A percentile compares a stretch with the other conserved stretches of the same genome.
These are phyloP conservation scores for Adansonia rubrostipa DNA, from an alignment of 441 rosid genomes.

Conservation along the genomic window DNA sequence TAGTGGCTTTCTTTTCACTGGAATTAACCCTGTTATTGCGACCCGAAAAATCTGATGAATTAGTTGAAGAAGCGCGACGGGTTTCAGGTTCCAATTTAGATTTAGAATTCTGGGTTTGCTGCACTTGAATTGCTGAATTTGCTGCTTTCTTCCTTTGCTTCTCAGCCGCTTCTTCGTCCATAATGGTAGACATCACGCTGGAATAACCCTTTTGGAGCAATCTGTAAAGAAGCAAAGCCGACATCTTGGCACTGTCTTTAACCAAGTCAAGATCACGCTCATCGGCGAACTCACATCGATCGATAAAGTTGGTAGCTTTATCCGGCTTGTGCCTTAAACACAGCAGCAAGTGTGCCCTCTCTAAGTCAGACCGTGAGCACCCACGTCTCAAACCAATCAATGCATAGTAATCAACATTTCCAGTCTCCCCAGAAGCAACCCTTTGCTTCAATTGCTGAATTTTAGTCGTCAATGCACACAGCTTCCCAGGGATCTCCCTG, in stretches of 20 bases:
- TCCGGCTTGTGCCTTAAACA: slow-evolving; percentile 82
- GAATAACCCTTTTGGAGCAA: slow-evolving; percentile 81
- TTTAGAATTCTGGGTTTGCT: slow-evolving; percentile 37
- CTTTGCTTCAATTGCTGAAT: slow-evolving; percentile 67
- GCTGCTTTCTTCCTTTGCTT: slow-evolving; percentile 61
- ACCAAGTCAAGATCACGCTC: slow-evolving; percentile 68
- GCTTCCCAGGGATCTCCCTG: slow-evolving; percentile 76
- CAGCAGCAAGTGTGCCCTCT: slow-evolving; percentile 76
- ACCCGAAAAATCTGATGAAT: slow-evolving; percentile 36
- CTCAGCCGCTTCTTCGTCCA: slow-evolving; percentile 73
- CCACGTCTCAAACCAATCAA: slow-evolving; percentile 80
- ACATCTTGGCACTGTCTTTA: slow-evolving; percentile 75
- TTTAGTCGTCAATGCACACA: slow-evolving; percentile 66
- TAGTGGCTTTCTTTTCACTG: slow-evolving; percentile 30
- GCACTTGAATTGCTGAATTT: slow-evolving; percentile 53
- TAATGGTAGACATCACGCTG: slow-evolving; percentile 55
- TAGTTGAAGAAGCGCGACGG: slow-evolving; percentile 21
- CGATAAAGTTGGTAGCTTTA: slow-evolving; percentile 63
- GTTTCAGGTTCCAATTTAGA: slow-evolving; percentile 31
- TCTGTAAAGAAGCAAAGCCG: slow-evolving; percentile 74
- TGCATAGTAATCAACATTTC: slow-evolving; percentile 77
- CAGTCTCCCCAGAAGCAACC: slow-evolving; percentile 73
- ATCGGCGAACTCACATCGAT: slow-evolving; percentile 78
- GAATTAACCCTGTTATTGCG: slow-evolving; percentile 29
- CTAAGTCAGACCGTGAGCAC: slow-evolving; percentile 79